phyloP scores from a whole-genome alignment of 2,329 filamentous ascomycete genomes.

The Ophiocordyceps camponoti-floridani region DNA sequence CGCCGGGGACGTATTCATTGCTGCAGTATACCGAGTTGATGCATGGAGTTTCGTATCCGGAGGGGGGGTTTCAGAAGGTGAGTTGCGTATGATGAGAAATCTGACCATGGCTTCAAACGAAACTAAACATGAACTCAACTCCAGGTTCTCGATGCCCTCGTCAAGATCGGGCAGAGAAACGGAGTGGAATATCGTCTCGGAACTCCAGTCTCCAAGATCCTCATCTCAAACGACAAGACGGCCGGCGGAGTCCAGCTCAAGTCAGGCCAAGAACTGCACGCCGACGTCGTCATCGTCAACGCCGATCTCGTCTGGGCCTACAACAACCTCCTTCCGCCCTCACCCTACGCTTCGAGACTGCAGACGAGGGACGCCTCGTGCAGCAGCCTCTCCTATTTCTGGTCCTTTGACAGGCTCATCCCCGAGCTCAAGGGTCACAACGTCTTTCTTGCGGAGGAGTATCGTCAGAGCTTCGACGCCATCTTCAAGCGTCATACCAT shows the following conservation, averaged over 20 bases:
- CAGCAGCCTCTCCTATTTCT: constrained; percentile 63
- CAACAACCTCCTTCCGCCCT: constrained; percentile 45
- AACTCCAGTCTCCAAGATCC: constrained; percentile 28
- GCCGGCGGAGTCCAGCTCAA: constrained; percentile 33
- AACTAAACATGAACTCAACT: too few relatives aligned
- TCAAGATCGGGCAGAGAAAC: constrained; percentile 39
- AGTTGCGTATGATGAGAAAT: too few relatives aligned
- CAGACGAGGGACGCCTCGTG: constrained; percentile 35
- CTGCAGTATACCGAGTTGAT: constrained; percentile 25
- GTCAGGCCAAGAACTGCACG: constrained; percentile 8
- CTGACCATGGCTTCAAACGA: too few relatives aligned
- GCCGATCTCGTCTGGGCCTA: constrained; percentile 61
- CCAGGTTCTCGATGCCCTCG: constrained; percentile 42
- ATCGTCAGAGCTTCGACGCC: constrained; percentile 54
- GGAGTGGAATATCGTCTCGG: constrained; percentile 44
- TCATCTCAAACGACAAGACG: constrained; percentile 18
- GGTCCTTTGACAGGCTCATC: constrained; percentile 42
- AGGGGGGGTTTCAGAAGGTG: constrained; percentile 43
- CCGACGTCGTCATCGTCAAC: constrained; percentile 53
- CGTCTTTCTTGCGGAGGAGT: constrained; percentile 60
- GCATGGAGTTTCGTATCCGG: constrained; percentile 61
- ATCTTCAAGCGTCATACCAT: constrained; percentile 56
- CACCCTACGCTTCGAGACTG: constrained; percentile 2
- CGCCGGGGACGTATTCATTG: constrained; percentile 55
- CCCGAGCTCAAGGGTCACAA: constrained; percentile 53